These are phyloP conservation scores for Colletotrichum sp. DNA, from an alignment of 2,329 filamentous ascomycete species.

Conservation along the genomic window DNA sequence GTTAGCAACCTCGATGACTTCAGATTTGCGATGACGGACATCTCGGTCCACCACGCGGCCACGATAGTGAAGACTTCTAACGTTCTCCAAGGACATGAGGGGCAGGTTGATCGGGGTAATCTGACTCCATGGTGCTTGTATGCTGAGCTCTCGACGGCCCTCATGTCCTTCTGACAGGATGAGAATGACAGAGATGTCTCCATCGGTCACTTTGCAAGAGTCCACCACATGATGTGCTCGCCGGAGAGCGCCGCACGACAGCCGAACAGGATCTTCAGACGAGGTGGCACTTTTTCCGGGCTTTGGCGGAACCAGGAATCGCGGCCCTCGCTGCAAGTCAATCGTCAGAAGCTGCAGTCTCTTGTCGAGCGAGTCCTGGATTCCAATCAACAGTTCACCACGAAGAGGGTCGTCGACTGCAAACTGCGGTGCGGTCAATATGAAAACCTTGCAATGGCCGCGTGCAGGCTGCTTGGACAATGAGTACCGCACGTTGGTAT, in stretches of 20 bases:
- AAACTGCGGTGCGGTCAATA: slow-evolving; percentile 65
- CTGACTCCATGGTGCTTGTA: slow-evolving; percentile 78
- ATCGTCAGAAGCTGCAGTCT: slow-evolving; percentile 72
- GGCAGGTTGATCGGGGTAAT: slow-evolving; percentile 72
- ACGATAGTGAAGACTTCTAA: slow-evolving; percentile 62
- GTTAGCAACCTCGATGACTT: slow-evolving; percentile 51
- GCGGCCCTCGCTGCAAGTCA: slow-evolving; percentile 40
- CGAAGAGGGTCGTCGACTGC: slow-evolving; percentile 58
- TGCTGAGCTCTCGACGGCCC: slow-evolving; percentile 69
- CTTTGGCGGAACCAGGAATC: slow-evolving; percentile 23
- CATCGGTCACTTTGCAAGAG: slow-evolving; percentile 74
- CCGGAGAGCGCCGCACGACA: slow-evolving; percentile 56
- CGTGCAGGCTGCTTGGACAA: slow-evolving; percentile 57
- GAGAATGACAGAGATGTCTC: slow-evolving; percentile 70
- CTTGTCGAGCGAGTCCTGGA: slow-evolving; percentile 73
- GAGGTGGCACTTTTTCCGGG: slow-evolving; percentile 27
- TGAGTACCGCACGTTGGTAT: slow-evolving; percentile 66
- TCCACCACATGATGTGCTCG: slow-evolving; percentile 73
- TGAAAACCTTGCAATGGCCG: slow-evolving; percentile 68
- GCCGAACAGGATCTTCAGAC: slow-evolving; percentile 38
- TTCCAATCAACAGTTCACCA: slow-evolving; percentile 67
- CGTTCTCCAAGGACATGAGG: slow-evolving; percentile 62
- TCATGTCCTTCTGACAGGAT: slow-evolving; percentile 70
- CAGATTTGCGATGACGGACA: slow-evolving; percentile 47
- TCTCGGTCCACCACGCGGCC: slow-evolving; percentile 60